These are phyloP conservation scores for Pleurotus salmoneostramineus DNA, from an alignment of 768 basidiomycete species.

Conservation along the genomic window DNA sequence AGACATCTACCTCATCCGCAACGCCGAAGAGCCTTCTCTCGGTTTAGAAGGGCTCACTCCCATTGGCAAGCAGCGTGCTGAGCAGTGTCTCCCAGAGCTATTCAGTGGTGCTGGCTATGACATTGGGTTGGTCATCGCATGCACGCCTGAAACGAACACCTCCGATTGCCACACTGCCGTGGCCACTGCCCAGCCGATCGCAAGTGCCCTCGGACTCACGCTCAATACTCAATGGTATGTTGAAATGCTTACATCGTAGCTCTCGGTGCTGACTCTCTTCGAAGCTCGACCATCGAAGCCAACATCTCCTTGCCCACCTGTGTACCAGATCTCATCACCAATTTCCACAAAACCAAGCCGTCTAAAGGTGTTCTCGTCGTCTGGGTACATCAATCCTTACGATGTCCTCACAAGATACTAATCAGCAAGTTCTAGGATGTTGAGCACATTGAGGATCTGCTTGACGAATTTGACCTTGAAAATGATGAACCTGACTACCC, in stretches of 20 bases:
- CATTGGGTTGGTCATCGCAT: conserved; percentile 19
- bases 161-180: conserved; percentile 16
- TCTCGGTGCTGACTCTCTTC: neutral
- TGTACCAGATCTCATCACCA: conserved; percentile 15
- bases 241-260: too few species aligned
- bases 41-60: conserved; percentile 16
- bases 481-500: conserved; percentile 7
- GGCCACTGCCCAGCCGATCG: conserved; percentile 17
- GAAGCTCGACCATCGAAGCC: conserved; percentile 14
- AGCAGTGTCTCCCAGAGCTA: conserved; percentile 19
- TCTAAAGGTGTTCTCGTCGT: conserved; percentile 18
- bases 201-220: conserved; percentile 15
- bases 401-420: too few species aligned
- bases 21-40: conserved; percentile 19
- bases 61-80: conserved; percentile 16
- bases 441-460: conserved; percentile 15
- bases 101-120: conserved; percentile 10
- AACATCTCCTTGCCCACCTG: conserved; percentile 21
- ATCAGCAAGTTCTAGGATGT: conserved; percentile 8
- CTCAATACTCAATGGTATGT: conserved; percentile 18
- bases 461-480: conserved; percentile 18
- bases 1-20: conserved; percentile 18
- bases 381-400: too few species aligned
- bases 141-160: conserved; percentile 18
- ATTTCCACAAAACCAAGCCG: conserved; percentile 15